Percentiles rank a stretch among this genome's conserved stretches.
Evolutionary conservation across 768 basidiomycete genomes (phyloP).

Genomic region (Russula foetens): DNA sequence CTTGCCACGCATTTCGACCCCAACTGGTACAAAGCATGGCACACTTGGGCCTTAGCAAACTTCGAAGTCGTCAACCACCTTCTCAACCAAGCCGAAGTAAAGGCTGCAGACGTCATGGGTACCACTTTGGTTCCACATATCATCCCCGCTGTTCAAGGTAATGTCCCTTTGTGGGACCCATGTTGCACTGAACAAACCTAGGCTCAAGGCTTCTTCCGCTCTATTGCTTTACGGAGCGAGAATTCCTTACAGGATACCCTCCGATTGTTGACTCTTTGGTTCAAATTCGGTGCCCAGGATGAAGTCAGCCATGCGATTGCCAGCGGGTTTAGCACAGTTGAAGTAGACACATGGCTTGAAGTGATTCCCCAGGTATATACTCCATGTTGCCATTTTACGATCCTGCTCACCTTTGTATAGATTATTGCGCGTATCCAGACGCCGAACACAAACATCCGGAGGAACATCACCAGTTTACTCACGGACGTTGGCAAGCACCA

Average conservation of each 20-base stretch:
- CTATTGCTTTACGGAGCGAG: slow-evolving; percentile 81
- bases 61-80: slow-evolving; percentile 85
- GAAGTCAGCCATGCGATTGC: slow-evolving; percentile 87
- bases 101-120: slow-evolving; percentile 48
- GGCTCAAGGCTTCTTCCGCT: slow-evolving; percentile 80
- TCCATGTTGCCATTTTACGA: not conserved
- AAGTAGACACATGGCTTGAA: slow-evolving; percentile 97
- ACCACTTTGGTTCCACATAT: slow-evolving; percentile 71
- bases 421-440: slow-evolving; percentile 99
- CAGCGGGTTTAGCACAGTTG: slow-evolving; percentile 79
- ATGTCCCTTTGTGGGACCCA: not conserved
- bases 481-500: slow-evolving; percentile 93
- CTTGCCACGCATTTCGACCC: slow-evolving; percentile 88
- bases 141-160: slow-evolving; percentile 89
- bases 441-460: slow-evolving; percentile 75
- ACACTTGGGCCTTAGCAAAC: slow-evolving; percentile 95
- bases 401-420: slow-evolving; percentile 33
- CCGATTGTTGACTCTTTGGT: slow-evolving; percentile 91
- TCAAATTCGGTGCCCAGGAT: slow-evolving; percentile 88
- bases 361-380: slow-evolving; percentile 87
- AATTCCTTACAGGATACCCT: slow-evolving; percentile 94
- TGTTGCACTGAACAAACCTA: slow-evolving; percentile 7
- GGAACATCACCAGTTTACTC: slow-evolving; percentile 82
- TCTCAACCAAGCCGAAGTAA: slow-evolving; percentile 55
- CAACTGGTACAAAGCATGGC: slow-evolving; percentile 99